These are phyloP conservation scores for Gamarada debralockiae DNA, from an alignment of 495 filamentous ascomycete genomes.

Conservation along the genomic window DNA sequence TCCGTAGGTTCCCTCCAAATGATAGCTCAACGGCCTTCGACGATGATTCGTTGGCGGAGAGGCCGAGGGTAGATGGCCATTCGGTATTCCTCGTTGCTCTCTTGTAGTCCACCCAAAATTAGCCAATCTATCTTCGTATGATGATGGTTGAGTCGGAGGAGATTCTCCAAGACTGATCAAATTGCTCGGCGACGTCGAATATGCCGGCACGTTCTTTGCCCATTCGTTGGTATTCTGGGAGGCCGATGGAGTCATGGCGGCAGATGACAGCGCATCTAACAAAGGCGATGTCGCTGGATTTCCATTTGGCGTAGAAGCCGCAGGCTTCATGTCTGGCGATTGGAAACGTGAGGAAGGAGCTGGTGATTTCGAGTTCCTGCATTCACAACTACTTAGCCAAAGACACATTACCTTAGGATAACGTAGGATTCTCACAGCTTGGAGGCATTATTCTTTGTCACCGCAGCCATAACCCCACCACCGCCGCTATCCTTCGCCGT, in stretches of 20 bases:
- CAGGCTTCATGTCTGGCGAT: slow-evolving; percentile 22
- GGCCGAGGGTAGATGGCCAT: slow-evolving; percentile 33
- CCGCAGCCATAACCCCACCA: slow-evolving; percentile 21
- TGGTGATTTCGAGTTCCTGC: slow-evolving; percentile 14
- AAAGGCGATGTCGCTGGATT: slow-evolving; percentile 21
- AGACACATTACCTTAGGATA: not conserved
- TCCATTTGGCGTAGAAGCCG: slow-evolving; percentile 11
- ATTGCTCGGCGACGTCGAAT: slow-evolving; percentile 52
- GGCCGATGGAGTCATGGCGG: slow-evolving; percentile 10
- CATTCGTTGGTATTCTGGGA: slow-evolving; percentile 46
- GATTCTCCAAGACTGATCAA: slow-evolving; percentile 50
- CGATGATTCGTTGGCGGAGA: slow-evolving; percentile 42
- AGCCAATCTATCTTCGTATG: slow-evolving; percentile 45
- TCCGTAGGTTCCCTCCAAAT: slow-evolving; percentile 42
- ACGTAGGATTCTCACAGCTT: slow-evolving; percentile 24
- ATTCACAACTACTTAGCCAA: not conserved
- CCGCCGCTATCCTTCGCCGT: slow-evolving; percentile 23
- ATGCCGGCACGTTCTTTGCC: slow-evolving; percentile 37
- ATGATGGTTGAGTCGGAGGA: slow-evolving; percentile 48
- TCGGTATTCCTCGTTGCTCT: slow-evolving; percentile 30
- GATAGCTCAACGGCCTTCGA: slow-evolving; percentile 47
- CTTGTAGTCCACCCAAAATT: slow-evolving; percentile 25
- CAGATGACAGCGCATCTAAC: slow-evolving; percentile 25
- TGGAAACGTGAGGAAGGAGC: slow-evolving; percentile 9
- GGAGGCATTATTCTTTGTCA: slow-evolving; percentile 23